phyloP scores from a whole-genome alignment of 2,329 filamentous ascomycete genomes.

The Helotiales sp. region DNA sequence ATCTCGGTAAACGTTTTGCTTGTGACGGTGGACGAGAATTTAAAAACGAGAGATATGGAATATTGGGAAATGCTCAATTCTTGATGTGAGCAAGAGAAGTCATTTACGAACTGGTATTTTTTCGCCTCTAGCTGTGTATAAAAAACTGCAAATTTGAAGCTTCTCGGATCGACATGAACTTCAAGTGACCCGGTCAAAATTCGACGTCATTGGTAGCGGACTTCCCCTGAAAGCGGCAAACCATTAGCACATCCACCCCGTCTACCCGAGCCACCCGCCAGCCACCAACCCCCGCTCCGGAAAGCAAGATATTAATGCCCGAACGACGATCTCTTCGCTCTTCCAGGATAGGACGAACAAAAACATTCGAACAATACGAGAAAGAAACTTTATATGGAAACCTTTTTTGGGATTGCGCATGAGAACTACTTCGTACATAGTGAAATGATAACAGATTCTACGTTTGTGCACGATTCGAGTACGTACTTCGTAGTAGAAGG shows the following conservation, averaged over 20 bases:
- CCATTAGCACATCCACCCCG: background rate
- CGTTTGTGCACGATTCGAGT: no score
- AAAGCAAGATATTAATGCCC: background rate
- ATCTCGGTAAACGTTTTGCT: background rate
- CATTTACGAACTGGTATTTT: no score
- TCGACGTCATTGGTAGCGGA: constrained; percentile 2
- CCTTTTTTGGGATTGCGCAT: background rate
- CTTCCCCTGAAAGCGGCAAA: background rate
- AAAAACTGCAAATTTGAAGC: background rate
- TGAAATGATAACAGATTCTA: no score
- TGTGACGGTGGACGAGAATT: background rate
- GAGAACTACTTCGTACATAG: no score
- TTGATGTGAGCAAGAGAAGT: no score
- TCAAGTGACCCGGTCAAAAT: background rate
- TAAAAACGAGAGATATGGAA: background rate
- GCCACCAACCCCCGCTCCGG: background rate
- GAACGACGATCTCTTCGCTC: background rate
- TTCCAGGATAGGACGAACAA: background rate
- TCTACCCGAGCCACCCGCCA: background rate
- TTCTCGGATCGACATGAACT: background rate
- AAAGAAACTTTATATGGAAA: background rate
- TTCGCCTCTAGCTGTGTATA: background rate
- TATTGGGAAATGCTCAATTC: no score
- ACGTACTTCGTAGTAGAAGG: no score
- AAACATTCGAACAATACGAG: background rate